Percentiles rank a stretch among this genome's conserved stretches.
Evolutionary conservation across 2,329 filamentous ascomycete species (phyloP).

Genomic region (Coniochaeta sp.): DNA sequence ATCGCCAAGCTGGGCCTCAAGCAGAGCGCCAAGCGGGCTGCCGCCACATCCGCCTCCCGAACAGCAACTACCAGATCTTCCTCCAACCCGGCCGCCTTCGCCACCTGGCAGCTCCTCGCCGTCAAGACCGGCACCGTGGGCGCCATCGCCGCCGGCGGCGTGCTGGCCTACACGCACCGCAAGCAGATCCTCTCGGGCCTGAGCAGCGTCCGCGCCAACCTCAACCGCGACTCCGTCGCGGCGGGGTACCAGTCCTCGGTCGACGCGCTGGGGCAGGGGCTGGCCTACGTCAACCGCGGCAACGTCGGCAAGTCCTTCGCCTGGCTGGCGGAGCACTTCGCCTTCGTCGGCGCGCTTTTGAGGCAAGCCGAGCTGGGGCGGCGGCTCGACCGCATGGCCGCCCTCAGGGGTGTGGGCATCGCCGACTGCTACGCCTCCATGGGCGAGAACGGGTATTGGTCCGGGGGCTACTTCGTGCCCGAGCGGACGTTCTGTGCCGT

Average conservation of each 20-base stretch:
- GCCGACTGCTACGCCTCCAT: conserved; percentile 71
- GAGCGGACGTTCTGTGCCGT: conserved; percentile 77
- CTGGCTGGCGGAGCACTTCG: conserved; percentile 77
- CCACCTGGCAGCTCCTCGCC: conserved; percentile 56
- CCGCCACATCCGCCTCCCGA: conserved; percentile 7
- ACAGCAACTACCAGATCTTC: no score
- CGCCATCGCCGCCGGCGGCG: conserved; percentile 71
- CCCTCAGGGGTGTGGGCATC: conserved; percentile 58
- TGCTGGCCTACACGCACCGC: conserved; percentile 73
- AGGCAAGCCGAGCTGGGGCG: conserved; percentile 64
- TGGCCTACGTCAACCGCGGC: conserved; percentile 50
- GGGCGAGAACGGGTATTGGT: conserved; percentile 61
- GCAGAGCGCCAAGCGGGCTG: conserved; percentile 24
- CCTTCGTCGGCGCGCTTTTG: conserved; percentile 75
- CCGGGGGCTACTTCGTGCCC: conserved; percentile 49
- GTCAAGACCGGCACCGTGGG: conserved; percentile 77
- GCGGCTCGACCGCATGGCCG: conserved; percentile 56
- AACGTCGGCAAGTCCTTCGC: conserved; percentile 61
- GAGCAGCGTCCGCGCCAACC: conserved; percentile 34
- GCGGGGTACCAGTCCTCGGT: conserved; percentile 42
- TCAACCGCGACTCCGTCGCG: conserved; percentile 39
- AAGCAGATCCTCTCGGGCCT: conserved; percentile 53
- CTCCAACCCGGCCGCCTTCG: conserved; percentile 36
- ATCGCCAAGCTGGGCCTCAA: conserved; percentile 30
- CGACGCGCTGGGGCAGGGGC: conserved; percentile 42